A percentile compares a stretch with the other conserved stretches of the same genome.
Conservation (phyloP, 192 early-diverging fungal species). For the Backusella tarrabulga region DNA sequence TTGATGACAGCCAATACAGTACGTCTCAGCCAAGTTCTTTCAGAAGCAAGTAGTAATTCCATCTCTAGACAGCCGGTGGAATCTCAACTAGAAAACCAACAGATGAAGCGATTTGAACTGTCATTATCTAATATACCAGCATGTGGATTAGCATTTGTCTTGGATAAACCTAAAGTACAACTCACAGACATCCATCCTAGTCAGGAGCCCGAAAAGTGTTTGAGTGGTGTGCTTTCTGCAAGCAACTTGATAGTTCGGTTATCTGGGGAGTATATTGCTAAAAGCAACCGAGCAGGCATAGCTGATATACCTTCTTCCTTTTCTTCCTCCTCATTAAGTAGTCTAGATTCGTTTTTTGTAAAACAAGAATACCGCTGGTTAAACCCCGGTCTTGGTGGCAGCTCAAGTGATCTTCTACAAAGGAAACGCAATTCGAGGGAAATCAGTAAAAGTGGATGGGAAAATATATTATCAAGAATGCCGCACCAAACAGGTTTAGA, state of each 20-base stretch:
- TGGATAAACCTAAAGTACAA: neutral
- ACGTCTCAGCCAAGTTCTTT: neutral
- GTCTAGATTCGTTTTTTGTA: neutral
- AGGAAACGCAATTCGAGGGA: neutral
- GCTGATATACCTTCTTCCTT: neutral
- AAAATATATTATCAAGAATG: neutral
- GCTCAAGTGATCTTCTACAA: neutral
- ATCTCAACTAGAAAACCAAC: neutral
- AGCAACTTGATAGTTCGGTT: neutral
- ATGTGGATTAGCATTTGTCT: neutral
- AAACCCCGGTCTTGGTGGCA: neutral
- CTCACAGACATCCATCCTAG: neutral
- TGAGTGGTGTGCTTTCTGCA: neutral
- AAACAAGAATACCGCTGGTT: constrained; percentile 7
- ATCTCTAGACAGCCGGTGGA: neutral
- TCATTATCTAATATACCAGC: neutral
- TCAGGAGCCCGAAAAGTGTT: neutral
- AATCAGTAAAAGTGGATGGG: neutral
- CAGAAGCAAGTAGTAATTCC: neutral
- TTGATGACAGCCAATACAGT: neutral
- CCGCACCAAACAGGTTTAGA: neutral
- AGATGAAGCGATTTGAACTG: neutral
- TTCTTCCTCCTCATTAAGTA: neutral
- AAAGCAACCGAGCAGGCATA: neutral
- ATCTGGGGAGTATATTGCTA: neutral